Base-by-base conservation (phyloP, 176 grass and related monocot species). In the Paspalum vaginatum region DNA sequence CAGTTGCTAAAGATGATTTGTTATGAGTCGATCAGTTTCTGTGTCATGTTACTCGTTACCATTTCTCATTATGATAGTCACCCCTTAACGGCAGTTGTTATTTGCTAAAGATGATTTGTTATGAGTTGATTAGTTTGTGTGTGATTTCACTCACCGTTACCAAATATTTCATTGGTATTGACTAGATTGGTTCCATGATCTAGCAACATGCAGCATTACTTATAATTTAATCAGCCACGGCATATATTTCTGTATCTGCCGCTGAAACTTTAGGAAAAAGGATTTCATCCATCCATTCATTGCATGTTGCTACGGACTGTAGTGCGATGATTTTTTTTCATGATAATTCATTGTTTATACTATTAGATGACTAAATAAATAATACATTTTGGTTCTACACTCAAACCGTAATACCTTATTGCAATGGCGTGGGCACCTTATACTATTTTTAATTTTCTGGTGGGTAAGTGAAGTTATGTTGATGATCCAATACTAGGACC, bases 401-500 rank as follows among this genome's bases (percentile, higher is more conserved):
- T 18, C 43, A 64, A 72, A 11, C 46, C n/a, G n/a, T n/a, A n/a
- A 65, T 71, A 74, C 59, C 12, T 52, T 1, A 17, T 20, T 57
- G 68, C 76, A 59, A 67, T 57, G 10, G 39, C 47, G 1, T 72
- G 8, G 59, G 22, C 76, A n/a, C 56, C 75, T 72, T 44, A 47
- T 78, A 47, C 43, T 50, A 42, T 22, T 14, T 59, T 21, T 32
- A 54, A 1, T 50, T 43, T 46, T 39, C 37, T 24, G 37, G 17
- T 46, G 69, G 22, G 16, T 42, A 53, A 81, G 53, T 11, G 54
- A 87, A 68, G 43, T 62, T 67, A 51, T 54, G 38, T 77, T 24
- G 18, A 81, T 86, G 54, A 59, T 44, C 45, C 25, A 75, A 32
- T 46, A 49, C 54, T 9, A 55, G 46, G 59, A 56, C 22, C 22